Evolutionary conservation across 2,329 filamentous ascomycete species (phyloP).

Genomic region (Madurella mycetomatis): DNA sequence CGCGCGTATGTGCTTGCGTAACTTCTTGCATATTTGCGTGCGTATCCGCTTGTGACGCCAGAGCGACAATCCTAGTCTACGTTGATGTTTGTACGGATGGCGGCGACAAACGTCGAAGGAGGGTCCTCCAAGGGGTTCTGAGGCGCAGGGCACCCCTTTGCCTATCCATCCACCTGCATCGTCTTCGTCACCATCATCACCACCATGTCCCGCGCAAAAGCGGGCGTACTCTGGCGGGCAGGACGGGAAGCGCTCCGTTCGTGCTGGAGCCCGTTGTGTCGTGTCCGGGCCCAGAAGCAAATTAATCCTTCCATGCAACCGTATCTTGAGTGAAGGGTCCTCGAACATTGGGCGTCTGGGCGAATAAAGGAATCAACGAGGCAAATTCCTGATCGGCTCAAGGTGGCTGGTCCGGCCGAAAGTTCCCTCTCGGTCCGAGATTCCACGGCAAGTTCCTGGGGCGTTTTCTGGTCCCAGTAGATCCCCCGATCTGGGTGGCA

Average conservation of each 20-base stretch:
- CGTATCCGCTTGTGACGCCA: too few relatives aligned
- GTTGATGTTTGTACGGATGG: too few relatives aligned
- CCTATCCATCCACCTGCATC: not conserved
- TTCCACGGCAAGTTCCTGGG: not conserved
- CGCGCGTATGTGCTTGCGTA: too few relatives aligned
- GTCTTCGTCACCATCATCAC: not conserved
- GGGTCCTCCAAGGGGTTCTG: not conserved
- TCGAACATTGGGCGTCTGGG: not conserved
- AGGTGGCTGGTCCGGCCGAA: not conserved
- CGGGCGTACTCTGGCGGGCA: not conserved
- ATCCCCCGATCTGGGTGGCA: not conserved
- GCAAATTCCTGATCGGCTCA: too few relatives aligned
- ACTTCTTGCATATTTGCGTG: too few relatives aligned
- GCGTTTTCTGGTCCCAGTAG: not conserved
- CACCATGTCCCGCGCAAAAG: not conserved
- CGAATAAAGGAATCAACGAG: not conserved
- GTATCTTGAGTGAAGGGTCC: not conserved
- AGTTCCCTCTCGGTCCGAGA: slow-evolving; percentile 7
- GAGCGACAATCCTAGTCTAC: too few relatives aligned
- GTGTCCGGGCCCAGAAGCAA: slow-evolving; percentile 3
- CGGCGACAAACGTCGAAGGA: not conserved
- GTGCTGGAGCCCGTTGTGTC: not conserved
- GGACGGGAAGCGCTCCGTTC: not conserved
- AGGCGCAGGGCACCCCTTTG: not conserved
- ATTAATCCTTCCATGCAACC: slow-evolving; percentile 10